Percentiles rank a stretch among this genome's conserved stretches.
phyloP scores from a whole-genome alignment of 2,329 filamentous ascomycete species.

The Phoma herbarum region DNA sequence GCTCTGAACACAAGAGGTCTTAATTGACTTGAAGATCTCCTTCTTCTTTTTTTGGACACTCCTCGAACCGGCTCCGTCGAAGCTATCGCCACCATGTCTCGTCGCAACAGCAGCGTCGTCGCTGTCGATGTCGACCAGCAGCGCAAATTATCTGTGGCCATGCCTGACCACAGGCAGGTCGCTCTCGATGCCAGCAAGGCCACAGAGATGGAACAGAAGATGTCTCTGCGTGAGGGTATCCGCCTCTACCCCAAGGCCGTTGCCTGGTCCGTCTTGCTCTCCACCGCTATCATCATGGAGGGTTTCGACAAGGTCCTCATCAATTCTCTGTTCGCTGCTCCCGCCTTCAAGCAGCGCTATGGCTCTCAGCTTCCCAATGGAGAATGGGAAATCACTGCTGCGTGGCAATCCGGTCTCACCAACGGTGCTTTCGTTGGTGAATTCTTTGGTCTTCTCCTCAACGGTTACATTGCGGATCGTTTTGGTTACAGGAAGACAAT shows the following conservation, averaged over 20 bases:
- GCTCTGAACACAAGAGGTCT: slow-evolving; percentile 19
- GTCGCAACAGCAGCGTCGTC: slow-evolving; percentile 45
- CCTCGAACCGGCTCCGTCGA: slow-evolving; percentile 5
- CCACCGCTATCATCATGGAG: slow-evolving; percentile 89
- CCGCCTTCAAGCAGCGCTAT: slow-evolving; percentile 56
- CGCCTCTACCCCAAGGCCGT: slow-evolving; percentile 87
- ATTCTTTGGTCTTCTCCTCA: slow-evolving; percentile 56
- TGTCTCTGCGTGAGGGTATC: slow-evolving; percentile 74
- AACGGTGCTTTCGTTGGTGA: slow-evolving; percentile 59
- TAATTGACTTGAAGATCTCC: slow-evolving; percentile 19
- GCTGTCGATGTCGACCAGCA: slow-evolving; percentile 43
- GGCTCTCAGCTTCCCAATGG: slow-evolving; percentile 51
- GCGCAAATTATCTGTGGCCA: slow-evolving; percentile 40
- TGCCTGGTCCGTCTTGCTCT: slow-evolving; percentile 82
- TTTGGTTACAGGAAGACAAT: slow-evolving; percentile 54
- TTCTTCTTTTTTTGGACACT: slow-evolving; percentile 1
- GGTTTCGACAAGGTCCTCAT: slow-evolving; percentile 84
- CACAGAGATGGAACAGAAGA: slow-evolving; percentile 57
- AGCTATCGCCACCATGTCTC: slow-evolving; percentile 38
- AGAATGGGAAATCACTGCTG: slow-evolving; percentile 53
- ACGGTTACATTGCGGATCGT: slow-evolving; percentile 55
- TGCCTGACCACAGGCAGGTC: slow-evolving; percentile 41
- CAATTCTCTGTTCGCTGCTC: slow-evolving; percentile 74
- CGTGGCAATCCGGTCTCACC: slow-evolving; percentile 58
- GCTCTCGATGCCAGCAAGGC: slow-evolving; percentile 46